Conservation (phyloP, 2,329 filamentous ascomycete genomes). For the Orbilia javanica region DNA sequence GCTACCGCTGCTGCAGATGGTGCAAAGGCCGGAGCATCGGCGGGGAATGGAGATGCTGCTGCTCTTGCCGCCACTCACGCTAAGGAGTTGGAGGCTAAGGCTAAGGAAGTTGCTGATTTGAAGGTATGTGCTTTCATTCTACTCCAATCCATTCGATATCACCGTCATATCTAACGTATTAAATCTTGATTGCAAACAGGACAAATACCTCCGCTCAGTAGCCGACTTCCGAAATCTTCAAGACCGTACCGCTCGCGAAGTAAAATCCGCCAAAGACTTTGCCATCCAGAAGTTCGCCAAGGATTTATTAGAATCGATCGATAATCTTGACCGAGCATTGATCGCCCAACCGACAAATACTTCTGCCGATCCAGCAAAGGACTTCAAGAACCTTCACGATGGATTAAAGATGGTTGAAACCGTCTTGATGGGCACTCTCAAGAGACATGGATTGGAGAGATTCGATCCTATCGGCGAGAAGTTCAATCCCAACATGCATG, state of each 20-base stretch:
- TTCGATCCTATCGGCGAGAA: conserved; percentile 85
- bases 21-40: conserved; percentile 64
- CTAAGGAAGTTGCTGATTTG: conserved; percentile 80
- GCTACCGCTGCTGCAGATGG: conserved; percentile 65
- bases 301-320: conserved; percentile 93
- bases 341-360: conserved; percentile 77
- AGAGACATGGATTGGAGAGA: conserved; percentile 93
- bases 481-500: conserved; percentile 96
- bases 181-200: conserved; percentile 72
- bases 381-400: conserved; percentile 82
- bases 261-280: conserved; percentile 87
- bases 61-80: conserved; percentile 65
- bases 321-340: conserved; percentile 96
- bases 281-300: conserved; percentile 94
- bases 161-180: neutral
- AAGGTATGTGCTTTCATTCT: conserved; percentile 82
- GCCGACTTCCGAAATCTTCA: conserved; percentile 99
- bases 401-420: conserved; percentile 95
- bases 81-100: conserved; percentile 77
- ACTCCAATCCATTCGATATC: neutral
- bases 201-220: conserved; percentile 92
- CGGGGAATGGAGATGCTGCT: neutral
- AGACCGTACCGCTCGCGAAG: conserved; percentile 90
- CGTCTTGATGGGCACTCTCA: conserved; percentile 86
- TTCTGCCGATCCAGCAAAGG: conserved; percentile 68